phyloP scores from a whole-genome alignment of 2,329 filamentous ascomycete species.

The Epicoccum sorghinum region DNA sequence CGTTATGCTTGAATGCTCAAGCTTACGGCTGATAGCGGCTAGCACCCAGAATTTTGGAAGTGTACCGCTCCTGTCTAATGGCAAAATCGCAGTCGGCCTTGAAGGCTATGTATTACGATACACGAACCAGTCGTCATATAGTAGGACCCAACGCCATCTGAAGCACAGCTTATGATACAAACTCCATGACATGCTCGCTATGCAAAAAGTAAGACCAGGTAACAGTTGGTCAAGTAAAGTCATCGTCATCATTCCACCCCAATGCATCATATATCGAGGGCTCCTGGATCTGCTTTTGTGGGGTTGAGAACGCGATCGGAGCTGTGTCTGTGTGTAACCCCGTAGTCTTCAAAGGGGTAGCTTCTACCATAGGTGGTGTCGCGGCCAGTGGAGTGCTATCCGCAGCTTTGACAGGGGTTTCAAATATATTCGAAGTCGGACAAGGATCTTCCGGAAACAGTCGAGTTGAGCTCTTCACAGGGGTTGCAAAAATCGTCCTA shows the following conservation, averaged over 20 bases:
- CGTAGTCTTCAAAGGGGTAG: constrained; percentile 28
- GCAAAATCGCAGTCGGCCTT: not conserved
- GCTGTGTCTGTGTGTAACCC: not conserved
- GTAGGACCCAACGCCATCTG: constrained; percentile 19
- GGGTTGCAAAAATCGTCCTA: constrained; percentile 43
- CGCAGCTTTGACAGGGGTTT: constrained; percentile 32
- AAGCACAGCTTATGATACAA: constrained; percentile 21
- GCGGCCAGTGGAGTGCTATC: constrained; percentile 19
- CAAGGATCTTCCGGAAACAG: constrained; percentile 12
- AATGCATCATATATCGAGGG: constrained; percentile 50
- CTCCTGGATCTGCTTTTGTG: constrained; percentile 22
- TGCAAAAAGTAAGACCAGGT: constrained; percentile 32
- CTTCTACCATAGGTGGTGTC: constrained; percentile 20
- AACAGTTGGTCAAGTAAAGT: constrained; percentile 22
- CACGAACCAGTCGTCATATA: not conserved
- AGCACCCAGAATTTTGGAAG: too few relatives aligned
- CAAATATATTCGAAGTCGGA: constrained; percentile 20
- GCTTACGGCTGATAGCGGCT: not conserved
- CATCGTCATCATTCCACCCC: constrained; percentile 54
- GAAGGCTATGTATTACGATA: not conserved
- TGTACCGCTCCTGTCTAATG: not conserved
- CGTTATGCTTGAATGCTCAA: constrained; percentile 1
- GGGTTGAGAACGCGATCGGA: constrained; percentile 16
- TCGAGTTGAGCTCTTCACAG: constrained; percentile 27
- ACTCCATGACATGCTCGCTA: constrained; percentile 35